A percentile compares a stretch with the other conserved stretches of the same genome.
phyloP scores from a whole-genome alignment of 352 stramenopile genomes.

The Pythium scleroteichum region DNA sequence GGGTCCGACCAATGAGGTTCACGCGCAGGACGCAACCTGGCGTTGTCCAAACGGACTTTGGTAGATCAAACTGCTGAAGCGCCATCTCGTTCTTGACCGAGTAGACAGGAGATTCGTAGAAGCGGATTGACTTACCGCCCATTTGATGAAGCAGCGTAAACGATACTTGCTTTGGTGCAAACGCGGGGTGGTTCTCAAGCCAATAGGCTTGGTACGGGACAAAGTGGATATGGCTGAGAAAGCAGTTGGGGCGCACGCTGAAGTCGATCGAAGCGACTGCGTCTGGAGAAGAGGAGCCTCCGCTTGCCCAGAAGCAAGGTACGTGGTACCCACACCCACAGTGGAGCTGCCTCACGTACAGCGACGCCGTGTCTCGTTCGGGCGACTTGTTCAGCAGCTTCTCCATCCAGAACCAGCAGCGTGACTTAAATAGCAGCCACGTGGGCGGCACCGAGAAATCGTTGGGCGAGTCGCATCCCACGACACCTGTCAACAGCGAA shows the following conservation, averaged over 20 bases:
- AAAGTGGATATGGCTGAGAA: conserved; percentile 19
- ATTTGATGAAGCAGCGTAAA: conserved; percentile 19
- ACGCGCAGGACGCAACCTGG: conserved; percentile 13
- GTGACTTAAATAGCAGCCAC: conserved; percentile 28
- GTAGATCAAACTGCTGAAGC: conserved; percentile 24
- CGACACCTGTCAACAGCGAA: conserved; percentile 20
- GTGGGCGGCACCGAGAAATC: conserved; percentile 22
- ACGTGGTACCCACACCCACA: conserved; percentile 28
- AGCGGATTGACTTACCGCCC: background rate
- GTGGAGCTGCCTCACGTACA: conserved; percentile 28
- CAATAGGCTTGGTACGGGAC: conserved; percentile 30
- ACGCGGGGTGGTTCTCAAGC: conserved; percentile 16
- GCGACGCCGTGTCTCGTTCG: conserved; percentile 15
- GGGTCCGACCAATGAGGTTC: conserved; percentile 20
- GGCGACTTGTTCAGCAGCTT: conserved; percentile 25
- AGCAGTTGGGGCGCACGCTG: conserved; percentile 14
- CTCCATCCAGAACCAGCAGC: conserved; percentile 32
- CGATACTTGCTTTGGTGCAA: conserved; percentile 19
- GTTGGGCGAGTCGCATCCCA: conserved; percentile 15
- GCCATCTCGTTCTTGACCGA: conserved; percentile 24
- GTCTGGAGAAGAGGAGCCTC: conserved; percentile 13
- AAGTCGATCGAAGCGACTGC: conserved; percentile 12
- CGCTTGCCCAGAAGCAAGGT: conserved; percentile 28
- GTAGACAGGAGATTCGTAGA: conserved; percentile 23
- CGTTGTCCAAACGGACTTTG: conserved; percentile 18